A percentile compares a stretch with the other conserved stretches of the same genome.
Evolutionary conservation across 2,329 filamentous ascomycete genomes (phyloP).

Genomic region (Aspergillus fructus): DNA sequence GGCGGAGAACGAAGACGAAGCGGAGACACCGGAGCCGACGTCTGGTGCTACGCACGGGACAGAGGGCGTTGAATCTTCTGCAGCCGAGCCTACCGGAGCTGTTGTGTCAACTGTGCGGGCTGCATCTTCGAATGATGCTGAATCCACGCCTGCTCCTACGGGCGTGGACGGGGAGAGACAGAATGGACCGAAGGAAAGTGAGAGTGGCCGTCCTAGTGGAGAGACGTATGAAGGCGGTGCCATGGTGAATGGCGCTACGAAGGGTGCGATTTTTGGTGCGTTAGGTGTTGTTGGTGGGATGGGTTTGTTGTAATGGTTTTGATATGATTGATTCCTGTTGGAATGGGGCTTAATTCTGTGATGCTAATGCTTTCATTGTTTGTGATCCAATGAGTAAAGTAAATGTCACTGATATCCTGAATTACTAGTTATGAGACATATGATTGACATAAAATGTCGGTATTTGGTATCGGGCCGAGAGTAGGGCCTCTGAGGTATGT

Average conservation of each 20-base stretch:
- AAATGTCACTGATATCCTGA: not conserved
- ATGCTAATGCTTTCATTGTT: not conserved
- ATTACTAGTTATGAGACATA: not conserved
- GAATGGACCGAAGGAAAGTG: not conserved
- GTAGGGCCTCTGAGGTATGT: not conserved
- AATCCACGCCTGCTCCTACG: not conserved
- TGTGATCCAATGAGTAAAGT: not conserved
- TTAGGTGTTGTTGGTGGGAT: not conserved
- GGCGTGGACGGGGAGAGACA: slow-evolving; percentile 1
- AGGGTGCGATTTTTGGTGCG: not conserved
- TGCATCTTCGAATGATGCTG: not conserved
- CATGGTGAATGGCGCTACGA: not conserved
- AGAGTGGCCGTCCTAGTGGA: not conserved
- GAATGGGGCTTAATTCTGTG: not conserved
- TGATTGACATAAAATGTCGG: not conserved
- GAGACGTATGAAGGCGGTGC: slow-evolving; percentile 4
- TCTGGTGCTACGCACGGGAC: not conserved
- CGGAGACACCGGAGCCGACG: not conserved
- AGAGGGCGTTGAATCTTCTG: not conserved
- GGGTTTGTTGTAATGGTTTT: not conserved
- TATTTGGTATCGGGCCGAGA: not conserved
- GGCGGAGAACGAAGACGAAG: not conserved
- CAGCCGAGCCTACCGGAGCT: not conserved
- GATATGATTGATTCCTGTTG: not conserved
- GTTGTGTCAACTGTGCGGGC: not conserved